These are phyloP conservation scores for Malassezia japonica DNA, from an alignment of 1,284 basidiomycete genomes.

Conservation along the genomic window DNA sequence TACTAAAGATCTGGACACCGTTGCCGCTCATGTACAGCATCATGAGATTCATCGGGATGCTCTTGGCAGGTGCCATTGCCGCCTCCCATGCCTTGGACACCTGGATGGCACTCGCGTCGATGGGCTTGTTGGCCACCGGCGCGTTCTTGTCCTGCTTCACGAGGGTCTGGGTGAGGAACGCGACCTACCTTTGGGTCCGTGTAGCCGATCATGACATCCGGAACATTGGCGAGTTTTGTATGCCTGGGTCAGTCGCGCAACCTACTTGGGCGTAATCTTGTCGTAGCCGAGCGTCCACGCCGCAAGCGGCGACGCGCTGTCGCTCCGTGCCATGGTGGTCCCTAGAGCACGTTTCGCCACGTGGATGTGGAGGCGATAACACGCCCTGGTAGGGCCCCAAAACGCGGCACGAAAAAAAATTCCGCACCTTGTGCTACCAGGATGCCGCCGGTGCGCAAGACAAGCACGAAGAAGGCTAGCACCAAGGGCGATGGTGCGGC, in stretches of 20 bases:
- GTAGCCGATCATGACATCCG: slow-evolving; percentile 12
- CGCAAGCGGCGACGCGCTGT: background rate
- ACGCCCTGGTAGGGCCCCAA: no score
- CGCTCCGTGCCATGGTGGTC: background rate
- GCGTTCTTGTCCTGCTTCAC: slow-evolving; percentile 8
- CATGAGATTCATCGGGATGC: slow-evolving; percentile 43
- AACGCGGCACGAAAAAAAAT: background rate
- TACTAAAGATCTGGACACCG: slow-evolving; percentile 45
- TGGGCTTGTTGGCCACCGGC: background rate
- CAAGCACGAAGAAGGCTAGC: no score
- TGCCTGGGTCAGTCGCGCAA: slow-evolving; percentile 1
- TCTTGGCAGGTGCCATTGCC: slow-evolving; percentile 38
- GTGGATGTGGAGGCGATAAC: no score
- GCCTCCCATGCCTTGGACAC: slow-evolving; percentile 43
- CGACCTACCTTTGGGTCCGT: background rate
- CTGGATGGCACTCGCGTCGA: slow-evolving; percentile 33
- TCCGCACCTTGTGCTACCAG: no score
- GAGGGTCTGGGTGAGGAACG: background rate
- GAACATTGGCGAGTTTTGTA: background rate
- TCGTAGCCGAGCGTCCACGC: slow-evolving; percentile 8
- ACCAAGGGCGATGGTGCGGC: no score
- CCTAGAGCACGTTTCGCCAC: no score
- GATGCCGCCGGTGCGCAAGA: no score
- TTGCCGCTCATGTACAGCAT: slow-evolving; percentile 47
- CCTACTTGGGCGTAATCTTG: slow-evolving; percentile 7